Percentiles rank a stretch among this genome's conserved stretches.
phyloP scores from a whole-genome alignment of 495 filamentous ascomycete species.

The Podospora comata region DNA sequence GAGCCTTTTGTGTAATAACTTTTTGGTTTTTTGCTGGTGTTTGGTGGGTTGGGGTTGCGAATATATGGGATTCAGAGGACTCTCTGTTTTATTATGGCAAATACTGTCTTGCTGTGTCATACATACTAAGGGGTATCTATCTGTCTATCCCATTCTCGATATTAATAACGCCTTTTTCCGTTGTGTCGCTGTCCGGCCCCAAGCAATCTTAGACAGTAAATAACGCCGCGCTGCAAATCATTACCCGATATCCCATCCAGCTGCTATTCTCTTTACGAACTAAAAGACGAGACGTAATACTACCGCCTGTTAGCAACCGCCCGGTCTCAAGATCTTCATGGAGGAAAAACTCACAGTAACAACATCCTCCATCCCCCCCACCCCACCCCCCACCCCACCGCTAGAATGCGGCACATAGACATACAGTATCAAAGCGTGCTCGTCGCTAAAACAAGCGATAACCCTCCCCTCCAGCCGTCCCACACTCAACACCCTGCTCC shows the following conservation, averaged over 20 bases:
- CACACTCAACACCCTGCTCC: slow-evolving; percentile 86
- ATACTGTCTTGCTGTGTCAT: background rate
- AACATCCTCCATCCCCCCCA: slow-evolving; percentile 59
- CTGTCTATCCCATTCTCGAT: background rate
- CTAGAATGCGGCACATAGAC: slow-evolving; percentile 70
- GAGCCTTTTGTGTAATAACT: background rate
- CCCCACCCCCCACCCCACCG: slow-evolving; percentile 50
- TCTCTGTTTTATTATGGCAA: background rate
- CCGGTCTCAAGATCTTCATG: background rate
- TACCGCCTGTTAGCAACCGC: background rate
- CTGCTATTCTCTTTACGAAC: slow-evolving; percentile 10
- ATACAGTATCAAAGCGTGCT: slow-evolving; percentile 87
- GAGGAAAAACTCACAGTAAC: slow-evolving; percentile 60
- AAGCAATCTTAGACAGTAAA: background rate
- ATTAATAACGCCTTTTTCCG: background rate
- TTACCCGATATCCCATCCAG: background rate
- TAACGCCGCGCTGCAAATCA: background rate
- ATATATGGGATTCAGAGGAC: background rate
- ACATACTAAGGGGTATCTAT: background rate
- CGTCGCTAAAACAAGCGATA: slow-evolving; percentile 77
- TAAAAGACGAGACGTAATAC: slow-evolving; percentile 32
- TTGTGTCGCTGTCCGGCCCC: background rate
- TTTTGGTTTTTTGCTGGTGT: background rate
- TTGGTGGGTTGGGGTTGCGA: background rate
- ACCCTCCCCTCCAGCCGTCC: slow-evolving; percentile 82